Base-by-base conservation (phyloP, 768 basidiomycete genomes). In the Rhizopogon vulgaris region DNA sequence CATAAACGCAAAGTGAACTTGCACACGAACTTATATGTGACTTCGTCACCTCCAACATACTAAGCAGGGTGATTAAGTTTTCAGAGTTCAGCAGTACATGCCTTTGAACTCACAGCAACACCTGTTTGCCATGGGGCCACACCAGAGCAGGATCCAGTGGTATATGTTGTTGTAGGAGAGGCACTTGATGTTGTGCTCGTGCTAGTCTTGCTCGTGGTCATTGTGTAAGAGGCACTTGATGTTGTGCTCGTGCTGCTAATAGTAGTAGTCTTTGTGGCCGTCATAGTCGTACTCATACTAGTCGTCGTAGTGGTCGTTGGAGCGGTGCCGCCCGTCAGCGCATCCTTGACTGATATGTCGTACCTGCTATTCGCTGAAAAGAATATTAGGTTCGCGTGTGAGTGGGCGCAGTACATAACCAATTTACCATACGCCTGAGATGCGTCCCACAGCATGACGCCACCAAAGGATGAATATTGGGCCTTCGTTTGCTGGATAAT, bases 381-480 rank as follows among this genome's bases (percentile, higher is more conserved):
- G n/a, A 2, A 30, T 25, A 48, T n/a, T 17, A 24, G 41, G 25
- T 27, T 34, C 25, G 17, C 3, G n/a, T 18, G 27, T 38, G 27
- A 1, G 32, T 25, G 24, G 6, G 32, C 17, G 11, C 9, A 46
- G 9, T 4, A 9, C 10, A 15, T 18, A 36, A 40, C 15, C 9
- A 17, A 38, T 37, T 24, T 3, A 77, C 76, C 63, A 36, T 72
- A 69, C 4, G 77, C 77, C 62, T 77, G 71, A 7, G 73, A 77
- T 2, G 68, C 71, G 52, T 76, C 76, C 73, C 73, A 77, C 38
- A 67, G 38, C 66, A 67, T 60, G 28, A 75, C 67, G 7, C 76
- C 77, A 0, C 76, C 77, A 61, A 78, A 78, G 10, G 74, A 73
- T 9, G 72, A 67, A 53, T 70, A 78, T 52, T 68, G 57, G 40